Evolutionary conservation across 1,284 basidiomycete species (phyloP).

Genomic region (Apiotrichum laibachii): DNA sequence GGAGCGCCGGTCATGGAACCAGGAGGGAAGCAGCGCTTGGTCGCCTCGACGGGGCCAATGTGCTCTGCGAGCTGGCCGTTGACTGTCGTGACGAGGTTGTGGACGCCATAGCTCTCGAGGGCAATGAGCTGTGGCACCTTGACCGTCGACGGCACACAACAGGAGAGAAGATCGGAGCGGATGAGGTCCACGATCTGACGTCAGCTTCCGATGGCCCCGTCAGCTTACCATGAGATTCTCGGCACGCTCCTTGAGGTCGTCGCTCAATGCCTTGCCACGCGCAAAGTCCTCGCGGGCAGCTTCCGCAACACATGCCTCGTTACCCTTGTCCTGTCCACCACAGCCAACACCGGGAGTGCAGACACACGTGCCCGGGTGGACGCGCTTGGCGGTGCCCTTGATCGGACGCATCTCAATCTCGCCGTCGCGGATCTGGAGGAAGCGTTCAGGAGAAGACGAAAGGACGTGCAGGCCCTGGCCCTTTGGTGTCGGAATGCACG

Average conservation of each 20-base stretch:
- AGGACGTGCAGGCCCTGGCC: constrained; percentile 66
- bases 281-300: constrained; percentile 44
- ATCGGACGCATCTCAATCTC: constrained; percentile 84
- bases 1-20: constrained; percentile 98
- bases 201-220: background rate
- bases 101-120: constrained; percentile 92
- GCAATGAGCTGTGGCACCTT: constrained; percentile 79
- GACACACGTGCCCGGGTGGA: constrained; percentile 44
- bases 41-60: constrained; percentile 65
- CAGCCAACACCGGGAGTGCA: constrained; percentile 31
- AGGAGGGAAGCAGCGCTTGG: constrained; percentile 79
- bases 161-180: constrained; percentile 80
- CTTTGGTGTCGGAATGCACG: constrained; percentile 45
- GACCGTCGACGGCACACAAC: constrained; percentile 67
- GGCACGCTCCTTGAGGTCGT: constrained; percentile 86
- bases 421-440: constrained; percentile 65
- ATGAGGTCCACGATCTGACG: constrained; percentile 85
- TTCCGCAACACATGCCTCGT: constrained; percentile 30
- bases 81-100: constrained; percentile 94
- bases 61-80: constrained; percentile 60
- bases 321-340: constrained; percentile 27
- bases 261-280: constrained; percentile 57
- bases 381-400: constrained; percentile 69
- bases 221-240: constrained; percentile 82
- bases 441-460: constrained; percentile 84